phyloP scores from a whole-genome alignment of 495 filamentous ascomycete species.

The Friedmanniomyces endolithicus region DNA sequence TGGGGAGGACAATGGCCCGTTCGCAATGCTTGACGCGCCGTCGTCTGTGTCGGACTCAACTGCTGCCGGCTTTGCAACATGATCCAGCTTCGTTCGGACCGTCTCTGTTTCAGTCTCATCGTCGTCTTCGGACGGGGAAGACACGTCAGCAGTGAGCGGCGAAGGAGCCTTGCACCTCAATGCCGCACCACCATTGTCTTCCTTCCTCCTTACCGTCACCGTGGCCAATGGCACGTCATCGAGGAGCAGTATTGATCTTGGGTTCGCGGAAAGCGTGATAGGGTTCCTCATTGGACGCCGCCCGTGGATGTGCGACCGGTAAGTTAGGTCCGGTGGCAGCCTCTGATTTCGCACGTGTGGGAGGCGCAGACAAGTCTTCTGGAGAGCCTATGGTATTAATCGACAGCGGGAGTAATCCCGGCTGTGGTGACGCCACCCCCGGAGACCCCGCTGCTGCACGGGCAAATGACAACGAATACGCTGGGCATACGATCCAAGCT shows the following conservation, averaged over 20 bases:
- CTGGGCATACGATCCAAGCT: not conserved
- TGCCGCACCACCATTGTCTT: not conserved
- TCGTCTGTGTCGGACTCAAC: not conserved
- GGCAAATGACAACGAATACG: not conserved
- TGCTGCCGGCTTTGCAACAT: not conserved
- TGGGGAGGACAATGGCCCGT: not conserved
- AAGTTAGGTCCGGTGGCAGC: not conserved
- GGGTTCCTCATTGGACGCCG: not conserved
- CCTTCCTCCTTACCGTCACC: not conserved
- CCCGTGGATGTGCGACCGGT: not conserved
- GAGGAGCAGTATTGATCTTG: not conserved
- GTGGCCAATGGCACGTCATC: not conserved
- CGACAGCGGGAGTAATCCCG: not conserved
- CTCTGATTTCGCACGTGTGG: not conserved
- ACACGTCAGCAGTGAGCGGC: not conserved
- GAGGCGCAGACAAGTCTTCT: not conserved
- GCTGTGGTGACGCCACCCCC: not conserved
- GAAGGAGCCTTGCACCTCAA: not conserved
- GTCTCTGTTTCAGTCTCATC: not conserved
- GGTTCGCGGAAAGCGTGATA: not conserved
- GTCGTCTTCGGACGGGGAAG: not conserved
- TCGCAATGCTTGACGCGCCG: not conserved
- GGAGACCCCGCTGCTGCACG: not conserved
- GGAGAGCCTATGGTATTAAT: not conserved
- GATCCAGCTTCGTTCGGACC: not conserved